Base-by-base conservation (phyloP, 192 early-diverging fungal genomes). In the Backusella parvicylindrica region DNA sequence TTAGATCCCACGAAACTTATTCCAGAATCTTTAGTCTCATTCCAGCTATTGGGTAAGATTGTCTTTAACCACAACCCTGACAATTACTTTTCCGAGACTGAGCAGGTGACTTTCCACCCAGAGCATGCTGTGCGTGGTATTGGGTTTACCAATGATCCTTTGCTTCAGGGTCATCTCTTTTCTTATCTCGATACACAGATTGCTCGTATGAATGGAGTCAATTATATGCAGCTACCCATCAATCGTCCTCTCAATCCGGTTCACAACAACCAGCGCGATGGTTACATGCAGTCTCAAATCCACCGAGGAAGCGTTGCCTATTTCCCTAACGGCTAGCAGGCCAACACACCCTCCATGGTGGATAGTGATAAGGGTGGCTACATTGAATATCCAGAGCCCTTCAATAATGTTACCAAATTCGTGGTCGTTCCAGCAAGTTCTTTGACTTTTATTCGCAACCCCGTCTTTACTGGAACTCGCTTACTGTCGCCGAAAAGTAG, bases 1-100 rank as follows among this genome's bases (percentile, higher is more conserved):
- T 68, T 87, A 60, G 86, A 87, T 71, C 71, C 80, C 28, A 87
- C 86, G 47, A 87, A 87, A 65, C 30, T 85, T 40, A 74, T 84
- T n/a, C 84, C 86, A 18, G 80, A 87, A 67, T 77, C 82, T 30
- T 13, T 81, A 26, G 74, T 84, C 23, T 78, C 84, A 2, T 63
- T 87, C 30, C 68, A 47, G 6, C 65, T 77, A 65, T 43, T 86
- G 6, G 86, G 86, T 28, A 83, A 76, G 26, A 81, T 87, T 69
- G 74, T 76, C 13, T 75, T 84, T 38, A 82, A 87, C 77, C 77
- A 77, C 26, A 83, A 82, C 70, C 64, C 72, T 3, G 83, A 82
- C 21, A 81, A 87, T 28, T 86, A 77, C 76, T 85, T 83, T 74
- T 63, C 85, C 33, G 82, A 87, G 64, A 80, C 79, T 6, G 86